Evolutionary conservation across 2,329 filamentous ascomycete species (phyloP).

Genomic region (Claviceps humidiphila): DNA sequence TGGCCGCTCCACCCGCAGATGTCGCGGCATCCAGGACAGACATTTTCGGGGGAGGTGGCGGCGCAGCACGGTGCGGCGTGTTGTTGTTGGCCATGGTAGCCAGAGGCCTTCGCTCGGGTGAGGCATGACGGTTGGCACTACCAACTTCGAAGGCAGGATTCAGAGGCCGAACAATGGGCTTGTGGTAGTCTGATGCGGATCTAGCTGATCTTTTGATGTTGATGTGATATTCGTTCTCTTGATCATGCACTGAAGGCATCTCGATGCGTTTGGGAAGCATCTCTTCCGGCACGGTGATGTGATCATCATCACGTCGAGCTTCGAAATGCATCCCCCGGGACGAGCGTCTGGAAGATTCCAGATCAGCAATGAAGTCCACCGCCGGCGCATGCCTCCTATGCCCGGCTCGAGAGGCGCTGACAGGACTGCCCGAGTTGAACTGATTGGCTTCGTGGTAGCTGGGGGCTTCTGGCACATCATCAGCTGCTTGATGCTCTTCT

Average conservation of each 20-base stretch:
- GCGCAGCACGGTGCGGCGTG: slow-evolving; percentile 67
- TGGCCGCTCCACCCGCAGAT: slow-evolving; percentile 64
- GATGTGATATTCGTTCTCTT: slow-evolving; percentile 71
- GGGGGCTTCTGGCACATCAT: slow-evolving; percentile 27
- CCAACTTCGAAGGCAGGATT: slow-evolving; percentile 27
- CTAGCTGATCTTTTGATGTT: slow-evolving; percentile 51
- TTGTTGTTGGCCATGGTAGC: slow-evolving; percentile 42
- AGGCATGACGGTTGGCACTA: slow-evolving; percentile 24
- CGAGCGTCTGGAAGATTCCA: slow-evolving; percentile 18
- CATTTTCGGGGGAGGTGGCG: slow-evolving; percentile 87
- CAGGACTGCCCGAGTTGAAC: slow-evolving; percentile 45
- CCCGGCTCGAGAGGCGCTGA: slow-evolving; percentile 32
- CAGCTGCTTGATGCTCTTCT: slow-evolving; percentile 25
- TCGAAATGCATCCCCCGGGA: slow-evolving; percentile 13
- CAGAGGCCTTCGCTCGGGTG: slow-evolving; percentile 44
- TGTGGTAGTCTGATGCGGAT: slow-evolving; percentile 41
- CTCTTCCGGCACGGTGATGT: slow-evolving; percentile 8
- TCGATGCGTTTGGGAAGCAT: slow-evolving; percentile 27
- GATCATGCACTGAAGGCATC: slow-evolving; percentile 54
- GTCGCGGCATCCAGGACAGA: slow-evolving; percentile 88
- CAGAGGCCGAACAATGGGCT: slow-evolving; percentile 37
- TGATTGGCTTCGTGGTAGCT: slow-evolving; percentile 30
- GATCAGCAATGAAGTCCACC: slow-evolving; percentile 19
- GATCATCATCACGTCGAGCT: slow-evolving; percentile 12
- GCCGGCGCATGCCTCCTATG: slow-evolving; percentile 27